Percentiles rank a stretch among this genome's conserved stretches.
Conservation (phyloP, 805 yeast species). For the Cyberlindnera mycetangii region DNA sequence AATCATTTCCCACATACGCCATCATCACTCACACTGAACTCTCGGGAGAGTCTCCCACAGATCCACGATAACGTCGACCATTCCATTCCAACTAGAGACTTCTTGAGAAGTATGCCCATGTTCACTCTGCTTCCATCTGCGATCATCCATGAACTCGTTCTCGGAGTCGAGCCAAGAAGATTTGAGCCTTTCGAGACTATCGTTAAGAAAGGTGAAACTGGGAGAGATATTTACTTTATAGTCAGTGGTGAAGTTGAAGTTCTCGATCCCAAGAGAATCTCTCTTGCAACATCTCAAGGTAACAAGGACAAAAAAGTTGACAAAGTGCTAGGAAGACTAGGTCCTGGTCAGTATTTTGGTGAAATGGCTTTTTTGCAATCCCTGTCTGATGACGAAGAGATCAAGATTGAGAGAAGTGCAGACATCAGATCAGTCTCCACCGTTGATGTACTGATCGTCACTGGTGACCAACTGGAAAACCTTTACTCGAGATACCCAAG, state of each 20-base stretch:
- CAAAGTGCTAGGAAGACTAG: conserved; percentile 52
- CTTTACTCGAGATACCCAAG: conserved; percentile 57
- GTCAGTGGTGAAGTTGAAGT: conserved; percentile 73
- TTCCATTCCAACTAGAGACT: conserved; percentile 54
- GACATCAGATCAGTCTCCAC: conserved; percentile 59
- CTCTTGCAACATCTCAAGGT: conserved; percentile 22
- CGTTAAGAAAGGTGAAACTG: conserved; percentile 55
- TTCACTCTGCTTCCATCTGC: conserved; percentile 56
- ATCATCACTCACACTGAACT: neutral
- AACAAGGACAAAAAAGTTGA: conserved; percentile 31
- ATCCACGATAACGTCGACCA: conserved; percentile 45
- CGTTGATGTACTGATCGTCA: conserved; percentile 58
- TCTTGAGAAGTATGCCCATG: conserved; percentile 54
- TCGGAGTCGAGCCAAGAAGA: conserved; percentile 55
- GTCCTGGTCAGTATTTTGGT: conserved; percentile 68
- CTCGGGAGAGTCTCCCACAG: conserved; percentile 16
- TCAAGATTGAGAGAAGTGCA: conserved; percentile 46
- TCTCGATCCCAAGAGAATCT: conserved; percentile 36
- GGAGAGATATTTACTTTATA: conserved; percentile 64
- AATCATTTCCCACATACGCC: neutral
- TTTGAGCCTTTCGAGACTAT: conserved; percentile 58
- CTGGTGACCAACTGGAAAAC: conserved; percentile 50
- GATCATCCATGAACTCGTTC: conserved; percentile 61
- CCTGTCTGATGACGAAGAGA: conserved; percentile 31
- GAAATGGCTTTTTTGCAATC: conserved; percentile 67